Evolutionary conservation across 176 grass and related monocot genomes (phyloP).

Genomic region (Olyra latifolia): DNA sequence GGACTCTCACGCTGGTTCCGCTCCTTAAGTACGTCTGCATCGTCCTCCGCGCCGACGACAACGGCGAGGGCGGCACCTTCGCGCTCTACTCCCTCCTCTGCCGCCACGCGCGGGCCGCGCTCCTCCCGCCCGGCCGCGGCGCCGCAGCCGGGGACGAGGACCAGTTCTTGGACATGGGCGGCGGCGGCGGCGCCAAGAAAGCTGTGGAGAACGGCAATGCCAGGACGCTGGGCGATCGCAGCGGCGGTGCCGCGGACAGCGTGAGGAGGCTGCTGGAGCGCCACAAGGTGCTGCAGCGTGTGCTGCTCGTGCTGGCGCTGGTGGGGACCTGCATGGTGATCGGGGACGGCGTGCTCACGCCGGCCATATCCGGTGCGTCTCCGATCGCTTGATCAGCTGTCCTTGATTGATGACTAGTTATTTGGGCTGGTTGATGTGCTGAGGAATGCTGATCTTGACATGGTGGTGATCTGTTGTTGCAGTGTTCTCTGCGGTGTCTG

Average conservation of each 20-base stretch:
- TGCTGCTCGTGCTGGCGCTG: conserved; percentile 75
- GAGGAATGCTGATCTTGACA: conserved; percentile 25
- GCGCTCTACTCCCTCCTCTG: conserved; percentile 97
- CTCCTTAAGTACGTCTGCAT: conserved; percentile 98
- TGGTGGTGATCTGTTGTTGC: conserved; percentile 29
- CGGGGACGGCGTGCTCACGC: conserved; percentile 94
- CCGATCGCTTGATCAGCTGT: background rate
- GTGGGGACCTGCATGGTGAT: conserved; percentile 97
- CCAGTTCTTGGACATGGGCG: conserved; percentile 56
- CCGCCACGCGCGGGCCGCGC: conserved; percentile 83
- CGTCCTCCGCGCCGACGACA: conserved; percentile 94
- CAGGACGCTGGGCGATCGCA: background rate
- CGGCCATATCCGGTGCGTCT: conserved; percentile 75
- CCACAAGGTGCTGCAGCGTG: conserved; percentile 69
- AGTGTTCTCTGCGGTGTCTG: conserved; percentile 98
- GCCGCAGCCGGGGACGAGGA: conserved; percentile 36
- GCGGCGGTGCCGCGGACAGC: conserved; percentile 30
- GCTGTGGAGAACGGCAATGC: conserved; percentile 39
- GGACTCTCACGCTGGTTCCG: conserved; percentile 93
- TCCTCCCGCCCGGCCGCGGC: conserved; percentile 55
- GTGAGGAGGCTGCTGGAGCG: conserved; percentile 66
- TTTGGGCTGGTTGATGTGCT: background rate
- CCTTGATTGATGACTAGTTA: background rate
- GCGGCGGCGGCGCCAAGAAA: conserved; percentile 26
- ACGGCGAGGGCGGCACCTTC: conserved; percentile 97